Evolutionary conservation across 176 grass and related monocot genomes (phyloP), one percentile per base, ranked within the genome.

Genomic region (Musa itinerans): DNA sequence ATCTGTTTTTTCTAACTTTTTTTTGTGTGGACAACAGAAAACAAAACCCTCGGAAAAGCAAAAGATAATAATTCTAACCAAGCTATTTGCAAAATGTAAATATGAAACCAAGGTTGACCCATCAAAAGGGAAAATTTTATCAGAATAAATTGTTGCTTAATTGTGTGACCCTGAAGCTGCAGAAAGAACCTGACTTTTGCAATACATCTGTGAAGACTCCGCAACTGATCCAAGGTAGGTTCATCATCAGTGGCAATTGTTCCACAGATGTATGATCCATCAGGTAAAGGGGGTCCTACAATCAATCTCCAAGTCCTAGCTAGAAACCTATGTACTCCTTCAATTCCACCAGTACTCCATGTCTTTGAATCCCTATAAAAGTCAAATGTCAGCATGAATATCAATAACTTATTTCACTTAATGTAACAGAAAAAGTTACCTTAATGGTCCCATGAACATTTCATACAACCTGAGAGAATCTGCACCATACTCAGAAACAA

Each of bases 391-490:
- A 72, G 69, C n/a, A 72, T 15, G 2, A 34, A 34, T 52, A 53
- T 52, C 16, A 72, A 23, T 53, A 52, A 15, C 22, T 53, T 13
- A 1, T 19, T 11, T 22, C 6, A 2, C 3, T 23, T 52, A 12
- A 14, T 14, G 71, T 1, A 14, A 50, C 3, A 19, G 1, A 51
- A 78, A 29, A 43, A 48, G 13, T 74, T 81, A 96, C 93, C 93
- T 97, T 78, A 97, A 86, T 76, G 93, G 93, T 55, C 93, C 93
- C 93, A 97, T 97, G 82, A 97, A 97, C 93, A 97, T 97, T 89
- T 97, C 93, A 54, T 97, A 97, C 74, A 97, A 83, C 19, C 94
- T 87, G 61, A 98, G 94, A 83, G 90, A 98, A 91, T 98, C 94
- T 8, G 94, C 90, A 49, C 90, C 94, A 87, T 98, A 93, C 77